Conservation (phyloP, 2,329 filamentous ascomycete species). For the Orbilia quercus region DNA sequence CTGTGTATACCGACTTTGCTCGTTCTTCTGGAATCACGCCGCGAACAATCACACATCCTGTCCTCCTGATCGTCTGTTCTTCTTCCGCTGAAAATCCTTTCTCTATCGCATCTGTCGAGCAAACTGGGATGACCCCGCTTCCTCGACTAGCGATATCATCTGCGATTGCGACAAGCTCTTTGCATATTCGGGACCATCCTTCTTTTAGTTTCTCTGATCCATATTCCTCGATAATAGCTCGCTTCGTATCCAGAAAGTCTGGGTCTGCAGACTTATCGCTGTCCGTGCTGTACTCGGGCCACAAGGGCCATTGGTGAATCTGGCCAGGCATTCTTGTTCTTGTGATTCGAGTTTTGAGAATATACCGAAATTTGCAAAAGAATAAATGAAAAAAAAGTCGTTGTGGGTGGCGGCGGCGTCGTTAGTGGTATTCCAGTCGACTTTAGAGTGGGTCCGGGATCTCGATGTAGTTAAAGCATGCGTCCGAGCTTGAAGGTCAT, state of each 20-base stretch:
- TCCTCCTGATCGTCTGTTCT: conserved; percentile 60
- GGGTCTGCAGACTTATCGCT: conserved; percentile 57
- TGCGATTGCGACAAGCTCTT: conserved; percentile 62
- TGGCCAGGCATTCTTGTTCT: conserved; percentile 57
- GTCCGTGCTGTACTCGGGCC: conserved; percentile 59
- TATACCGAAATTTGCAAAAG: too few relatives aligned
- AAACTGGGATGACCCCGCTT: conserved; percentile 62
- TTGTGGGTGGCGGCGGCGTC: too few relatives aligned
- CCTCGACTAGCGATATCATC: conserved; percentile 62
- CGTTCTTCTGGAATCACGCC: conserved; percentile 58
- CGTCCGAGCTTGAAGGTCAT: too few relatives aligned
- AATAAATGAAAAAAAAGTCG: too few relatives aligned
- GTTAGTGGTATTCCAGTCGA: too few relatives aligned
- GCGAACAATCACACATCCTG: conserved; percentile 60
- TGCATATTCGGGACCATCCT: conserved; percentile 64
- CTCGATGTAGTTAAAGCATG: too few relatives aligned
- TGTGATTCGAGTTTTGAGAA: neutral
- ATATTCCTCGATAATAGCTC: conserved; percentile 62
- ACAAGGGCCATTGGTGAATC: conserved; percentile 59
- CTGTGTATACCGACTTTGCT: conserved; percentile 60
- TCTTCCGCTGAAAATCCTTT: conserved; percentile 57
- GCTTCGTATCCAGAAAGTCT: conserved; percentile 61
- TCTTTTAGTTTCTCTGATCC: conserved; percentile 62
- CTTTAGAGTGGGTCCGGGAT: too few relatives aligned
- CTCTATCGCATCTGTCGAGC: conserved; percentile 60